Percentiles rank a stretch among this genome's conserved stretches.
phyloP scores from a whole-genome alignment of 306 rosid genomes.

The Casuarina cunninghamiana region DNA sequence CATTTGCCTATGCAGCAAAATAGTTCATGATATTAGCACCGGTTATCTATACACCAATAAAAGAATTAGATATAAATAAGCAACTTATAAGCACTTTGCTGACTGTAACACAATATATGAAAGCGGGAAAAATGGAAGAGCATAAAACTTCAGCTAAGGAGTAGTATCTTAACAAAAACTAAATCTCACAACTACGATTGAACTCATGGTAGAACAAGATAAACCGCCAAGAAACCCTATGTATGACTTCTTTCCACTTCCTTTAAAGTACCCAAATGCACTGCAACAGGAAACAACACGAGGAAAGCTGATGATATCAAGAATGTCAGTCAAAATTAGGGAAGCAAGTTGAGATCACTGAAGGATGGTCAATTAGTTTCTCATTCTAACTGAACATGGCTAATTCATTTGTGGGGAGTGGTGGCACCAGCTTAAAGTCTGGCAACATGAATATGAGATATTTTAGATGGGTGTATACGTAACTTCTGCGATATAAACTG shows the following conservation, averaged over 20 bases:
- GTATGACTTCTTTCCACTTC: neutral
- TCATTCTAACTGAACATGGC: neutral
- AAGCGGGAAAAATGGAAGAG: no score
- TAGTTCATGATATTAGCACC: no score
- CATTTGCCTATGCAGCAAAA: no score
- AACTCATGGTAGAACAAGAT: neutral
- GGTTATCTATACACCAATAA: no score
- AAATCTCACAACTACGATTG: no score
- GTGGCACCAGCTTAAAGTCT: neutral
- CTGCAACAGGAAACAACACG: neutral
- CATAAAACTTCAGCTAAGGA: no score
- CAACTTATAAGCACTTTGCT: no score
- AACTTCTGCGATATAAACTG: neutral
- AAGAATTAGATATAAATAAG: no score
- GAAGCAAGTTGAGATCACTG: conserved; percentile 3
- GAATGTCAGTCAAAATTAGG: neutral
- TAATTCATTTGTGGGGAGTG: neutral
- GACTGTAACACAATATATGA: no score
- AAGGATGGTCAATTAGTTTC: neutral
- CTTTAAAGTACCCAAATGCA: neutral
- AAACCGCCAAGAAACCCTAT: neutral
- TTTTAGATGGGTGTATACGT: neutral
- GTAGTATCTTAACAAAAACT: no score
- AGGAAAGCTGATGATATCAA: neutral
- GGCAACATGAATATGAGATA: neutral